phyloP scores from a whole-genome alignment of 2,329 filamentous ascomycete genomes.

The Paracorniculantispora psalliotae region DNA sequence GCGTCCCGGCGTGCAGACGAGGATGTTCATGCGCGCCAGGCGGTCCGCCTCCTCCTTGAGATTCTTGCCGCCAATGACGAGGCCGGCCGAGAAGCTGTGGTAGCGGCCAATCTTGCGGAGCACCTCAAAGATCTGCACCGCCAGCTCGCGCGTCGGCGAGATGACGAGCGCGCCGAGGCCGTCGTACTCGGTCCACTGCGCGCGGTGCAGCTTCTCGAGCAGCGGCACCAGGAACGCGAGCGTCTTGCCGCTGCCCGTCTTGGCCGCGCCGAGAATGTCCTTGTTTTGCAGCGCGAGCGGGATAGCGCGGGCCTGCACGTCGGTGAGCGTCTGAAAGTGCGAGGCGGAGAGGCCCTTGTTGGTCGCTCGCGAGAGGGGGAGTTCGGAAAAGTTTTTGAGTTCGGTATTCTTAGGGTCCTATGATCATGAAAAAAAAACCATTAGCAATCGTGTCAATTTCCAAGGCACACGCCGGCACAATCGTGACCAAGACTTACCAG shows the following conservation, averaged over 20 bases:
- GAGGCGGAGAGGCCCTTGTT: slow-evolving; percentile 73
- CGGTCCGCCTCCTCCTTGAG: slow-evolving; percentile 82
- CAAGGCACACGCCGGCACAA: not conserved
- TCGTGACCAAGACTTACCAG: slow-evolving; percentile 23
- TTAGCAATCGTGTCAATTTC: not conserved
- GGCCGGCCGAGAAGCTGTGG: slow-evolving; percentile 84
- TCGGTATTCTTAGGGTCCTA: slow-evolving; percentile 57
- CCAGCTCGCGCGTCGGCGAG: slow-evolving; percentile 88
- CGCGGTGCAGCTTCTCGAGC: slow-evolving; percentile 84
- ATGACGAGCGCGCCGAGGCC: slow-evolving; percentile 90
- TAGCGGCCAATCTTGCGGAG: slow-evolving; percentile 83
- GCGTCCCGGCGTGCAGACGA: slow-evolving; percentile 90
- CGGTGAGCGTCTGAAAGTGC: slow-evolving; percentile 86
- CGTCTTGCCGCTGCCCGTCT: slow-evolving; percentile 93
- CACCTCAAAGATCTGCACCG: slow-evolving; percentile 95
- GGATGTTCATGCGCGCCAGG: slow-evolving; percentile 87
- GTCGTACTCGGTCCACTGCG: slow-evolving; percentile 85
- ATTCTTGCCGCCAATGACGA: slow-evolving; percentile 91
- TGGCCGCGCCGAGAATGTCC: slow-evolving; percentile 90
- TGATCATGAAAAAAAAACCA: not conserved
- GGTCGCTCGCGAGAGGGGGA: slow-evolving; percentile 82
- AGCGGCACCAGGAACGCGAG: slow-evolving; percentile 89
- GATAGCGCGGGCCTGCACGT: slow-evolving; percentile 87
- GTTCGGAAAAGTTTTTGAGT: slow-evolving; percentile 68
- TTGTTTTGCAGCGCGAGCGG: slow-evolving; percentile 77